phyloP scores from a whole-genome alignment of 257 asterid species.

The Fraxinus excelsior region DNA sequence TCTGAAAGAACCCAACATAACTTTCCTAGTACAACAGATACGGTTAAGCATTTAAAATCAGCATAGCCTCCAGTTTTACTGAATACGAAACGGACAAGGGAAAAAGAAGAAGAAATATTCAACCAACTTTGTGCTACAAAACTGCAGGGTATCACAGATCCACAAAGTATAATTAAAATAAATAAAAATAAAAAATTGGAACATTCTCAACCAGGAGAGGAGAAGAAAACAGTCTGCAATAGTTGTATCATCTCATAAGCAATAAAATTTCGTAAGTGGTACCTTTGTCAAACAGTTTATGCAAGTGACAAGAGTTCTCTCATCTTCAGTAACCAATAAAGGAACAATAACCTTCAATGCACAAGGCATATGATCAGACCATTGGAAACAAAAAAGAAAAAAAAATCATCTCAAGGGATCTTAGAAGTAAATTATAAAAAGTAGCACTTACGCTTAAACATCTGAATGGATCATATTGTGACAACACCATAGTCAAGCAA shows the following conservation, averaged over 20 bases:
- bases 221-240: not conserved
- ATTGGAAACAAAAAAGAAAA: not conserved
- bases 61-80: not conserved
- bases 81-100: not conserved
- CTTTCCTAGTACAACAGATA: not conserved
- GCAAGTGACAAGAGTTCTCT: conserved; percentile 93
- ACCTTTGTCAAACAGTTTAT: conserved; percentile 98
- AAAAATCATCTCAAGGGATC: not conserved
- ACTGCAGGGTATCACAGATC: not conserved
- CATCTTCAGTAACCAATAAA: conserved; percentile 92
- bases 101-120: not conserved
- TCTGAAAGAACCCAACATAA: not conserved
- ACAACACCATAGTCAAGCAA: conserved; percentile 77
- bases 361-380: conserved; percentile 10
- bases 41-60: not conserved
- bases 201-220: not conserved
- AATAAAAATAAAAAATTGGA: not conserved
- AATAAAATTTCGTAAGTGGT: conserved; percentile 15
- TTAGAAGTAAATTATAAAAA: not conserved
- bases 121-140: not conserved
- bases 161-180: not conserved
- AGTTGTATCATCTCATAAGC: conserved; percentile 11
- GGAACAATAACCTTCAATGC: conserved; percentile 87
- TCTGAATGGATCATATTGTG: conserved; percentile 87
- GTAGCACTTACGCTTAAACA: conserved; percentile 77